Conservation (phyloP, 495 filamentous ascomycete genomes). For the Penicillium waksmanii region DNA sequence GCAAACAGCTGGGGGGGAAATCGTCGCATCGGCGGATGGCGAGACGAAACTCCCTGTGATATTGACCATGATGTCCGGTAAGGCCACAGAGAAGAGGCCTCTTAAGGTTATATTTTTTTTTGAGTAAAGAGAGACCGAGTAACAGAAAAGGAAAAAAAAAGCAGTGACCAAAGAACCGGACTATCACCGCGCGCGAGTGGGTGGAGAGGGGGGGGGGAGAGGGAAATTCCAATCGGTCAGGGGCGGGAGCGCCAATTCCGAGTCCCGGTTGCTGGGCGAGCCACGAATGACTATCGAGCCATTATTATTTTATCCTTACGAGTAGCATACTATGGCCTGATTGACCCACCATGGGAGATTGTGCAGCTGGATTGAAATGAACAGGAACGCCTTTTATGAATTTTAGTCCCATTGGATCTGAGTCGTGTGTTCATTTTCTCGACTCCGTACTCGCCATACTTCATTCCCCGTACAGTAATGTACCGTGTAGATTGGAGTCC, state of each 20-base stretch:
- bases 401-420: background rate
- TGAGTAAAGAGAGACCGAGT: constrained; percentile 8
- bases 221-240: constrained; percentile 28
- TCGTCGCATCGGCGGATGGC: constrained; percentile 69
- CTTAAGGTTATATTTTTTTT: constrained; percentile 16
- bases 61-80: constrained; percentile 54
- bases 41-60: constrained; percentile 75
- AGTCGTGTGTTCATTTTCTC: too few species aligned
- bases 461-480: constrained; percentile 1
- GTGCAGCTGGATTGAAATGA: background rate
- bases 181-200: constrained; percentile 10
- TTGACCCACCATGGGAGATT: background rate
- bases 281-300: constrained; percentile 5
- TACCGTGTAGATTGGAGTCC: constrained; percentile 4
- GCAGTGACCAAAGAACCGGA: constrained; percentile 3
- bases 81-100: background rate
- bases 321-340: background rate
- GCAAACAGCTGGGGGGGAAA: constrained; percentile 52
- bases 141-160: constrained; percentile 14
- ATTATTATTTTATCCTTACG: background rate
- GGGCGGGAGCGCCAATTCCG: constrained; percentile 30
- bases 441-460: background rate
- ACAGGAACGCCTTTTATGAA: background rate
- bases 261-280: constrained; percentile 8
- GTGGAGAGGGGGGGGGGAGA: constrained; percentile 24